Evolutionary conservation across 225 moss, liverwort and hornwort genomes (phyloP), one percentile per base, ranked within the genome.

Genomic region (Bryoerythrophyllum caledonicum): DNA sequence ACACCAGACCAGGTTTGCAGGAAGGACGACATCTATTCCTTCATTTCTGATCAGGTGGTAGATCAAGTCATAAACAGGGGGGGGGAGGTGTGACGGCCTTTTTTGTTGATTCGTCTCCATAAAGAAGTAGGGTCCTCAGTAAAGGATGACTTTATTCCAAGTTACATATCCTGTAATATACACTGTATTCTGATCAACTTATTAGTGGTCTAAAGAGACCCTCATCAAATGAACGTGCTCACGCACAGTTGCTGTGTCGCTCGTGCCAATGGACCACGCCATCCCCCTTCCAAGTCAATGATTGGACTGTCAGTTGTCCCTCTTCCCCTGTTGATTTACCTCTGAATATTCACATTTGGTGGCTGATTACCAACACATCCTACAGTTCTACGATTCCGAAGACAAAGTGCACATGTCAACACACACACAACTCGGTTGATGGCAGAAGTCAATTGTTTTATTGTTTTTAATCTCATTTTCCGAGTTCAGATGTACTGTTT

Each of bases 81-180:
- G 70, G 58, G 4, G 2, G 5, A 15, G 66, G 30, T 65, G 65
- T 55, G 59, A 64, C 62, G 40, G 38, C 72, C 67, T 72, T 77
- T 32, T 75, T 75, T 56, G 75, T 71, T 52, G 72, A 75, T 78
- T 78, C 40, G 58, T 70, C 68, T 79, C 38, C 63, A 70, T 68
- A 73, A 82, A 55, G n/a, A 65, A 27, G 52, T 74, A 74, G 71
- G 71, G 40, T 82, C 68, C 71, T 21, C 54, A 78, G 57, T 57
- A 43, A 56, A 52, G 65, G 48, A 54, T 73, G 57, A 59, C 59
- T 75, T 70, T 76, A 70, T 70, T 70, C 63, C 71, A 56, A 70
- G 61, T 77, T 63, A 79, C 61, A 71, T 84, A 75, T 78, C 23
- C 52, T 82, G 86, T 86, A 82, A 71, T 63, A 34, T 77, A 80